These are phyloP conservation scores for Flagelloscypha sp. DNA, from an alignment of 768 basidiomycete species.

Conservation along the genomic window DNA sequence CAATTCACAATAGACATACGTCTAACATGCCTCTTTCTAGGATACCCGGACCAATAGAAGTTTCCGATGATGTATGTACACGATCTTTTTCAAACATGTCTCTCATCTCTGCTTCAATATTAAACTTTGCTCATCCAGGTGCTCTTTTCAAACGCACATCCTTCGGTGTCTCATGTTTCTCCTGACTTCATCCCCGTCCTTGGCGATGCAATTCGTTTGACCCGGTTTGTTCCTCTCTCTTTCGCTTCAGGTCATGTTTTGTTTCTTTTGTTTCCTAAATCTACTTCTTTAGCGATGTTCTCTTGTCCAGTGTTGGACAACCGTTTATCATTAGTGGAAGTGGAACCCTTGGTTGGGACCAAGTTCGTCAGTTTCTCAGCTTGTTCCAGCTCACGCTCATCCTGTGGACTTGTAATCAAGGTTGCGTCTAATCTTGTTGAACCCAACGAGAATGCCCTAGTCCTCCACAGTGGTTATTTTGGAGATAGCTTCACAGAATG, in stretches of 20 bases:
- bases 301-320: conserved; percentile 73
- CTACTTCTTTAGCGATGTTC: conserved; percentile 46
- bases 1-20: background rate
- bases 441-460: conserved; percentile 67
- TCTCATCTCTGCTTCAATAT: conserved; percentile 1
- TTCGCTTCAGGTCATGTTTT: background rate
- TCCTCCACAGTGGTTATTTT: conserved; percentile 90
- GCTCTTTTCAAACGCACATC: conserved; percentile 89
- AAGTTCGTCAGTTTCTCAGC: conserved; percentile 35
- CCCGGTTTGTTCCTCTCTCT: conserved; percentile 36
- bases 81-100: no score
- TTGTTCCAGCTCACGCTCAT: conserved; percentile 2
- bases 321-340: conserved; percentile 92
- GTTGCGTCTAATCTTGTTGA: conserved; percentile 89
- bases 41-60: conserved; percentile 51
- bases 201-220: conserved; percentile 83
- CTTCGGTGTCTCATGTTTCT: conserved; percentile 82
- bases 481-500: conserved; percentile 87
- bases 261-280: conserved; percentile 4
- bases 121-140: conserved; percentile 38
- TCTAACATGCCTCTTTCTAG: conserved; percentile 13
- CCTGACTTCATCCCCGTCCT: conserved; percentile 84
- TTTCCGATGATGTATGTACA: conserved; percentile 50
- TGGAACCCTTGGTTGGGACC: conserved; percentile 96
- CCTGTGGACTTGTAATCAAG: conserved; percentile 27